These are phyloP conservation scores for Acanthamoeba royreba DNA, from an alignment of 208 protist species.

Conservation along the genomic window DNA sequence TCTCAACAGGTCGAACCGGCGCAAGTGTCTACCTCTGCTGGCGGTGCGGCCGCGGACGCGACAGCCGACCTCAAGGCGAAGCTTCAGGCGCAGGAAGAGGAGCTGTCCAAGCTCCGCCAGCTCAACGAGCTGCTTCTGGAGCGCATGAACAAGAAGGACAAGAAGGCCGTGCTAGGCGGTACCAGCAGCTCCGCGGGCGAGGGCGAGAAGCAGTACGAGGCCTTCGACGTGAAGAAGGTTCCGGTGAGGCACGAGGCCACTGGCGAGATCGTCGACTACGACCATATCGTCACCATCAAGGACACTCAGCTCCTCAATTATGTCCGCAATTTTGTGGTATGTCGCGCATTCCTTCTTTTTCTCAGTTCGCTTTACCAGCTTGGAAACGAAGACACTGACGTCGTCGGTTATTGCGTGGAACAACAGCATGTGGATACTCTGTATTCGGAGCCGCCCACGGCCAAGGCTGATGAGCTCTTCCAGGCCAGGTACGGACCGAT, in stretches of 20 bases:
- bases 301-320: not conserved
- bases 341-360: no score
- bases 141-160: not conserved
- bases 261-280: not conserved
- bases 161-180: not conserved
- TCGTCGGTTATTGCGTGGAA: no score
- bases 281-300: not conserved
- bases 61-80: not conserved
- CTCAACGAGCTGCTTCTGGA: not conserved
- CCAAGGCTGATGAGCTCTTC: not conserved
- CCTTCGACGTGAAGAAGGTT: not conserved
- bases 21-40: no score
- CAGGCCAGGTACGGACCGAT: not conserved
- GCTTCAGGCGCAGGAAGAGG: not conserved
- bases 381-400: no score
- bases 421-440: not conserved
- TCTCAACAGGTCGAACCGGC: no score
- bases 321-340: not conserved
- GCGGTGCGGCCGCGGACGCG: no score
- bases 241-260: not conserved
- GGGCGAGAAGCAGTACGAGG: not conserved
- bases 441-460: not conserved
- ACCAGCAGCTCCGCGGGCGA: not conserved
- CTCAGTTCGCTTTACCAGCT: no score
- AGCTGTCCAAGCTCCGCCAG: not conserved